A percentile compares a stretch with the other conserved stretches of the same genome.
Conservation (phyloP, 192 early-diverging fungal species). For the Backusella circina region DNA sequence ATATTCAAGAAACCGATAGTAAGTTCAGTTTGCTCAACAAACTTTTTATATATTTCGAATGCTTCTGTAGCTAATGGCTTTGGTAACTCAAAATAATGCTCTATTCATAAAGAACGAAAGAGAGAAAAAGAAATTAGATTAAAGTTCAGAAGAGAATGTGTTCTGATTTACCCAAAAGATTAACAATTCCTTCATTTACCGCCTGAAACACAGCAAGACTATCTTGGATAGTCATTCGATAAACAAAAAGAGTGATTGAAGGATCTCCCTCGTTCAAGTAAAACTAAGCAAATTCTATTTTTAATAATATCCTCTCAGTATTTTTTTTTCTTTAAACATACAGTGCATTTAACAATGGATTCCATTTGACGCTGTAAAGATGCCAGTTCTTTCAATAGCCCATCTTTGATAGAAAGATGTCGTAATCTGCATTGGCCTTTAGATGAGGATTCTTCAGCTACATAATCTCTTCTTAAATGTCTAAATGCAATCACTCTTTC, state of each 20-base stretch:
- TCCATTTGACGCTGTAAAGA: slow-evolving; percentile 67
- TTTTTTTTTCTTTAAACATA: slow-evolving; percentile 30
- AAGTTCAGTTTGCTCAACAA: slow-evolving; percentile 67
- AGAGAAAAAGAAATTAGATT: not conserved
- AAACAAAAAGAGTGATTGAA: slow-evolving; percentile 68
- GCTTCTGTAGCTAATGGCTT: slow-evolving; percentile 58
- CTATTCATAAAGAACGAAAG: slow-evolving; percentile 27
- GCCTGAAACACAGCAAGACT: slow-evolving; percentile 69
- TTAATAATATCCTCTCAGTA: not conserved
- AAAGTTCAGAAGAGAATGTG: not conserved
- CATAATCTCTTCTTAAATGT: slow-evolving; percentile 62
- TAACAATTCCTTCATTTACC: slow-evolving; percentile 76
- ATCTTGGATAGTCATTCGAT: slow-evolving; percentile 68
- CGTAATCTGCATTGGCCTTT: slow-evolving; percentile 52
- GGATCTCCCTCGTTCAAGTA: slow-evolving; percentile 70
- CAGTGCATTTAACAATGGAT: slow-evolving; percentile 66
- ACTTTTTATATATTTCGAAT: slow-evolving; percentile 73
- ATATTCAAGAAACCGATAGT: slow-evolving; percentile 67
- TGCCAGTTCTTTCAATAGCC: slow-evolving; percentile 57
- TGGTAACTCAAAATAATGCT: slow-evolving; percentile 71
- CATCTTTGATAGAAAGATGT: slow-evolving; percentile 51
- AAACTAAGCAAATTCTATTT: slow-evolving; percentile 44
- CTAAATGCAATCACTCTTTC: slow-evolving; percentile 64
- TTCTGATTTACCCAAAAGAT: slow-evolving; percentile 57
- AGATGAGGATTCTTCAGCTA: slow-evolving; percentile 35